phyloP scores from a whole-genome alignment of 2,329 filamentous ascomycete genomes.

The Endocalyx cinctus region DNA sequence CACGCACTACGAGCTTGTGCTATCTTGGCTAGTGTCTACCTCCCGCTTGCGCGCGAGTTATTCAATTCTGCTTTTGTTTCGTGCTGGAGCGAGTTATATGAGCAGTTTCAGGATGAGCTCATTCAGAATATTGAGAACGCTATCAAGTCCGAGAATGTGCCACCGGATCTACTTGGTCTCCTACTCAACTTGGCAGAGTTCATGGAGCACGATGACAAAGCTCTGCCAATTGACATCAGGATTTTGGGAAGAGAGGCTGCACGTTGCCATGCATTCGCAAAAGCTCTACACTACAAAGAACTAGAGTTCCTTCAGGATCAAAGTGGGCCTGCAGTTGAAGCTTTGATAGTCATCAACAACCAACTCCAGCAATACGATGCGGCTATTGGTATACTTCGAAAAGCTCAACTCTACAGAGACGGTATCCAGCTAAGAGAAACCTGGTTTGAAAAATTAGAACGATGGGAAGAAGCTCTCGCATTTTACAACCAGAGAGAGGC shows the following conservation, averaged over 20 bases:
- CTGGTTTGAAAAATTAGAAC: conserved; percentile 97
- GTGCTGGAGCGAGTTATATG: conserved; percentile 97
- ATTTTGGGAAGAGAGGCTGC: conserved; percentile 91
- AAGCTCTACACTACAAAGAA: conserved; percentile 98
- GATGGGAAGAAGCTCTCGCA: conserved; percentile 93
- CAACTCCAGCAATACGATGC: conserved; percentile 98
- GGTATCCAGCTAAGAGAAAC: conserved; percentile 92
- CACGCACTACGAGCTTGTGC: conserved; percentile 92
- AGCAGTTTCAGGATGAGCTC: conserved; percentile 93
- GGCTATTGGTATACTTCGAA: conserved; percentile 93
- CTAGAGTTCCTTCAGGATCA: conserved; percentile 97
- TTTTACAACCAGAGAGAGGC: conserved; percentile 86
- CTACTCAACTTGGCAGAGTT: conserved; percentile 96
- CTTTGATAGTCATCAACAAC: conserved; percentile 98
- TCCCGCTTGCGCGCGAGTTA: conserved; percentile 83
- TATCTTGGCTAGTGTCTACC: conserved; percentile 83
- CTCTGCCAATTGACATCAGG: conserved; percentile 92
- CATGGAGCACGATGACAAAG: conserved; percentile 99
- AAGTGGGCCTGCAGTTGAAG: conserved; percentile 91
- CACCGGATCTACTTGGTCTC: conserved; percentile 89
- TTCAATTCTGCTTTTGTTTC: conserved; percentile 99
- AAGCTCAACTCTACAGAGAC: conserved; percentile 92
- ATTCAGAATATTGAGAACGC: conserved; percentile 94
- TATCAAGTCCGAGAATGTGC: conserved; percentile 90
- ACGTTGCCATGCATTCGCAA: conserved; percentile 96